Evolutionary conservation across 2,329 filamentous ascomycete species (phyloP).

Genomic region (Aureobasidium melanogenum): DNA sequence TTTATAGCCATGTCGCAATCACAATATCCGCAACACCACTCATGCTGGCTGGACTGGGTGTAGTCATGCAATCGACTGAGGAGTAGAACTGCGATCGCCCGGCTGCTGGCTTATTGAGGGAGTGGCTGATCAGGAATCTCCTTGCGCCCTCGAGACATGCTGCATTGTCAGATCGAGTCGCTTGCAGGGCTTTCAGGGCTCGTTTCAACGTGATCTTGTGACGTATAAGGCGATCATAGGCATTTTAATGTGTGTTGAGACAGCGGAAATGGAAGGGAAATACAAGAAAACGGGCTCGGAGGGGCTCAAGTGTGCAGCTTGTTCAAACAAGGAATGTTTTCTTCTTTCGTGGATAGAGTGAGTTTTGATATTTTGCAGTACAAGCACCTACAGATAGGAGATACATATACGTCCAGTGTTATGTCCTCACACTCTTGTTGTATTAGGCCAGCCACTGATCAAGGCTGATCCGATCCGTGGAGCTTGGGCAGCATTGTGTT

Average conservation of each 20-base stretch:
- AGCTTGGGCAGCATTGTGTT: neutral
- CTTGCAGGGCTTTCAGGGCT: neutral
- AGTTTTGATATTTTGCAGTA: neutral
- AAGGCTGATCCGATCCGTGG: neutral
- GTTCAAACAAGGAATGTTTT: neutral
- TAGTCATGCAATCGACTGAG: neutral
- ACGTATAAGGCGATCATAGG: neutral
- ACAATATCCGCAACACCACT: neutral
- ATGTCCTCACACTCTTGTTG: neutral
- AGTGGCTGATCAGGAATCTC: neutral
- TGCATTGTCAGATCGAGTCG: neutral
- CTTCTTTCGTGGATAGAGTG: neutral
- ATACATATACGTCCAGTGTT: neutral
- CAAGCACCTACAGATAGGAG: neutral
- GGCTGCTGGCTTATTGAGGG: neutral
- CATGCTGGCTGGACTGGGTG: neutral
- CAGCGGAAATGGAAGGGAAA: neutral
- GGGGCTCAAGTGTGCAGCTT: neutral
- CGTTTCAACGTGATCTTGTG: neutral
- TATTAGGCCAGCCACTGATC: neutral
- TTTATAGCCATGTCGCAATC: neutral
- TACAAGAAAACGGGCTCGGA: neutral
- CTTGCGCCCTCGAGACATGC: neutral
- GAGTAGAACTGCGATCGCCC: neutral
- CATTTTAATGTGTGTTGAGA: neutral